Conservation (phyloP, 768 basidiomycete genomes). For the Tylopilus plumbeoviolaceoides region DNA sequence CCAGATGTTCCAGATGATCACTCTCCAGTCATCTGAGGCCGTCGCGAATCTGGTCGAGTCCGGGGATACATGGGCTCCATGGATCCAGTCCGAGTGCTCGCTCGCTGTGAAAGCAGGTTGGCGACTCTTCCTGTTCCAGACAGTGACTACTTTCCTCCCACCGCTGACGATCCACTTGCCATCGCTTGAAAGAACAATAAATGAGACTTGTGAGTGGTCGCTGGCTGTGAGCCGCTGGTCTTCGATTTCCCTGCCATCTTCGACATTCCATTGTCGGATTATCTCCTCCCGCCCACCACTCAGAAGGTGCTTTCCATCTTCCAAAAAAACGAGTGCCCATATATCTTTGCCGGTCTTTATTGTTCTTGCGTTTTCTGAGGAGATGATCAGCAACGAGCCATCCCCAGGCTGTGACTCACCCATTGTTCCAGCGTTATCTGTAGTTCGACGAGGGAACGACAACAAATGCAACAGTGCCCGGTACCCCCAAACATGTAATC, state of each 20-base stretch:
- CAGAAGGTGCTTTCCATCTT: background rate
- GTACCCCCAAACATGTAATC: too few relatives aligned
- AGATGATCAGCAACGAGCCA: background rate
- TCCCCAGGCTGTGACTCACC: background rate
- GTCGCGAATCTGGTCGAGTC: constrained; percentile 6
- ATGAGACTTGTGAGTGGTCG: background rate
- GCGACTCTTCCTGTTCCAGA: background rate
- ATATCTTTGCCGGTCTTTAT: too few relatives aligned
- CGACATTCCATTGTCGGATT: background rate
- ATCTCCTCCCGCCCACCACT: background rate
- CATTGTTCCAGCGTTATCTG: too few relatives aligned
- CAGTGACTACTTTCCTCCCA: background rate
- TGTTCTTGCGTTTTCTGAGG: too few relatives aligned
- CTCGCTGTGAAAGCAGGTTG: background rate
- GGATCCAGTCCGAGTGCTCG: background rate
- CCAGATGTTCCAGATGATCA: background rate
- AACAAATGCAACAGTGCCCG: too few relatives aligned
- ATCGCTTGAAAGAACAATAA: background rate
- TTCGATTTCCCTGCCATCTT: background rate
- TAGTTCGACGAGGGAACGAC: too few relatives aligned
- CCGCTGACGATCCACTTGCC: background rate
- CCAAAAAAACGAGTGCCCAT: background rate
- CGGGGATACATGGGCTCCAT: background rate
- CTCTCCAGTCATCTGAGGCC: background rate
- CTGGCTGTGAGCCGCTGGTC: background rate